Conservation (phyloP, 2,329 filamentous ascomycete genomes). For the Colletotrichum sp. region DNA sequence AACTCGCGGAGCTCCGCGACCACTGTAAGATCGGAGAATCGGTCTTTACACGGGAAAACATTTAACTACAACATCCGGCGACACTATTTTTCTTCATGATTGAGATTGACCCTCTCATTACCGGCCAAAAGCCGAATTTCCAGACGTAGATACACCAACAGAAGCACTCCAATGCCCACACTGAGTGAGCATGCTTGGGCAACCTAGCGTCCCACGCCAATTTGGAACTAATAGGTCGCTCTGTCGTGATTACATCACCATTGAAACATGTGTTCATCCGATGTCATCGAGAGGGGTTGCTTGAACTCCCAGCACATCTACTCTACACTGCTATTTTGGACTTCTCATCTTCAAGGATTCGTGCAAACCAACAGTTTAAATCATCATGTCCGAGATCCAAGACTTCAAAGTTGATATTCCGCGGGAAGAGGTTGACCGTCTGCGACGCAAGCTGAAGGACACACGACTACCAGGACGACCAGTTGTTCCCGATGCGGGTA, state of each 20-base stretch:
- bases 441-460: neutral
- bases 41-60: neutral
- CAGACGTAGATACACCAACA: neutral
- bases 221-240: neutral
- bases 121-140: neutral
- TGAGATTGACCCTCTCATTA: neutral
- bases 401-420: neutral
- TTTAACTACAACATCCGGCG: neutral
- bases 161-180: neutral
- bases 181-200: neutral
- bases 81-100: neutral
- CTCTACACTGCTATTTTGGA: neutral
- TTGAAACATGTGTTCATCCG: neutral
- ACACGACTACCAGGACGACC: neutral
- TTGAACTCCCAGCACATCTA: neutral
- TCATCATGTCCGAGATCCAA: neutral
- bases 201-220: neutral
- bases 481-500: neutral
- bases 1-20: neutral
- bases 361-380: neutral
- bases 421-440: neutral
- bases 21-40: neutral
- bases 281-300: neutral
- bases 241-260: neutral
- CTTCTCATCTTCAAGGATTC: neutral